Evolutionary conservation across 1,284 basidiomycete species (phyloP).

Genomic region (Erythrobasidium hasegawianum): DNA sequence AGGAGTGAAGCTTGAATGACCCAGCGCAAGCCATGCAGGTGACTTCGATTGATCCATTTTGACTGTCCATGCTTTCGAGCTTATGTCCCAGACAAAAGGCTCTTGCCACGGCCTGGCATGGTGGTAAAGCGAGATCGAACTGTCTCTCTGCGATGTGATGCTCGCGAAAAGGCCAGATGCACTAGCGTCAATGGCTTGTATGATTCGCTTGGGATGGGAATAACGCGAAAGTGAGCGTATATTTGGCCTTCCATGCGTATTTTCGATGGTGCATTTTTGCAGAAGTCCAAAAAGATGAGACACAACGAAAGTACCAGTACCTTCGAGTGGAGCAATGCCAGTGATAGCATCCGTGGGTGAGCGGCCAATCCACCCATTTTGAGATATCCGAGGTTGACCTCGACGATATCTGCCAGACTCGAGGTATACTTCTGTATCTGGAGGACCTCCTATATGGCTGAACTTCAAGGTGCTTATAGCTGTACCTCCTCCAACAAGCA

Average conservation of each 20-base stretch:
- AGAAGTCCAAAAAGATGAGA: slow-evolving; percentile 25
- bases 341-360: slow-evolving; percentile 25
- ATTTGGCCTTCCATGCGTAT: neutral
- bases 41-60: slow-evolving; percentile 2
- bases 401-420: too few species aligned
- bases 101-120: slow-evolving; percentile 17
- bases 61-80: slow-evolving; percentile 22
- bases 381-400: neutral
- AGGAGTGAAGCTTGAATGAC: slow-evolving; percentile 5
- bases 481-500: slow-evolving; percentile 22
- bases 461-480: slow-evolving; percentile 20
- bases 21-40: slow-evolving; percentile 24
- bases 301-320: slow-evolving; percentile 15
- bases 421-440: slow-evolving; percentile 19
- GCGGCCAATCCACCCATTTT: slow-evolving; percentile 22
- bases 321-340: slow-evolving; percentile 9
- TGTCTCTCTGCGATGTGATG: slow-evolving; percentile 14
- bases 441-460: slow-evolving; percentile 3
- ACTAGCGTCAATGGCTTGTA: slow-evolving; percentile 9
- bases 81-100: slow-evolving; percentile 16
- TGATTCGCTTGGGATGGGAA: slow-evolving; percentile 10
- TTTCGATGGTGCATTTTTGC: slow-evolving; percentile 21
- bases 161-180: slow-evolving; percentile 20
- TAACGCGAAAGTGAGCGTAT: slow-evolving; percentile 17
- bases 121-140: slow-evolving; percentile 16